Base-by-base conservation (phyloP, 139 green algal genomes). In the Micromonas commoda region DNA sequence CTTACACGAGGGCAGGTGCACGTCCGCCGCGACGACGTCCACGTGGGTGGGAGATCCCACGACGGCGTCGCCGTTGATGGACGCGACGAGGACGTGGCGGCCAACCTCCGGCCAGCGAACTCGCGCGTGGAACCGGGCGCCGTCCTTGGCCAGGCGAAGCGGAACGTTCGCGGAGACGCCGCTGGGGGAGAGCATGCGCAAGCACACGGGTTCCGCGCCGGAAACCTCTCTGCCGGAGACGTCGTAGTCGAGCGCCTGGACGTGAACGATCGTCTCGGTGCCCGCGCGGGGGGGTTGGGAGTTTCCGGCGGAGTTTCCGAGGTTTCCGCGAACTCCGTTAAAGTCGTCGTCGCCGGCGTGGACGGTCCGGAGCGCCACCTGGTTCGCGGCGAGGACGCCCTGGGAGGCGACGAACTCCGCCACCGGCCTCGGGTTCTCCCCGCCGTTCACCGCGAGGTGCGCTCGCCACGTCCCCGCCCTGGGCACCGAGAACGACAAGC, bases 41-140 rank as follows among this genome's bases (percentile, higher is more conserved):
- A 21, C 37, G 6, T 23, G 16, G 21, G 64, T 34, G n/a, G 71
- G 71, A 38, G n/a, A 68, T 26, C n/a, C 51, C 6, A 64, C 51
- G 20, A 77, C 33, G 21, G 26, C 16, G 26, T 77, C 71, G n/a
- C 71, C 71, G 32, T 77, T 35, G 2, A 77, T 20, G 1, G 37
- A n/a, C 19, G 37, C 71, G 39, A 77, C 31, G 28, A 77, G 13
- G 6, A 32, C 29, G 52, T 68, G 52, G 31, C 20, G 9, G 29
- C 71, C 71, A 16, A 77, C 71, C 29, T 77, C 71, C 0, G 71
- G 52, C 71, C 71, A 77, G n/a, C 26, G 28, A 29, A 66, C 32
- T 33, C 21, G 1, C 35, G 71, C 71, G n/a, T 16, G 28, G 38
- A 51, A 77, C 52, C 71, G 51, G 1, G 39, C 29, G 13, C 64